Evolutionary conservation across 208 protist species (phyloP).

Genomic region (Acanthamoeba lenticulata): DNA sequence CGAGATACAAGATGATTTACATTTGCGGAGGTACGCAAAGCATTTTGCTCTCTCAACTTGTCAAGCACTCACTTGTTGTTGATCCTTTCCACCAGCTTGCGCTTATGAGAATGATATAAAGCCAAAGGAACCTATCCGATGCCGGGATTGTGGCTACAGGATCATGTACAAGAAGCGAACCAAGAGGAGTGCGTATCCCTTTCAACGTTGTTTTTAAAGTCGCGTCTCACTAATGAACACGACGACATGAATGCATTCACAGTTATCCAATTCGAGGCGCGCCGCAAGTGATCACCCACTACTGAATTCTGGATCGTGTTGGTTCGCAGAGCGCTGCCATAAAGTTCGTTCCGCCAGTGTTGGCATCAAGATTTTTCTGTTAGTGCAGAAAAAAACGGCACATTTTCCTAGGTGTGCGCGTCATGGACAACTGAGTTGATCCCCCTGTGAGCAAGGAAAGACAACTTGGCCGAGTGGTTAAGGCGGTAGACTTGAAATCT

Average conservation of each 20-base stretch:
- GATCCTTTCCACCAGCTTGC: conserved; percentile 51
- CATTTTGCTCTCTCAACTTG: not conserved
- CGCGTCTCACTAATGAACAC: not conserved
- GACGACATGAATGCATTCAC: not conserved
- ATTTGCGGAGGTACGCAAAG: not conserved
- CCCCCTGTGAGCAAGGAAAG: not conserved
- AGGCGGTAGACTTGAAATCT: conserved; percentile 23
- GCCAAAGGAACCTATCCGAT: conserved; percentile 73
- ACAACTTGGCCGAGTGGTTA: conserved; percentile 24
- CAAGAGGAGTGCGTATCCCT: conserved; percentile 60
- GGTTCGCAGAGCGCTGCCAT: not conserved
- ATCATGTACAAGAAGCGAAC: conserved; percentile 82
- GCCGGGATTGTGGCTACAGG: conserved; percentile 77
- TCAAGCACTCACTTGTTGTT: not conserved
- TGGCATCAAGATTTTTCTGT: not conserved
- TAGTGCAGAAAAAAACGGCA: not conserved
- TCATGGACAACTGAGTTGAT: not conserved
- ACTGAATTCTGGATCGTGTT: not conserved
- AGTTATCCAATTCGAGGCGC: conserved; percentile 28
- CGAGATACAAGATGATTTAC: not conserved
- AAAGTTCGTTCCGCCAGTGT: not conserved
- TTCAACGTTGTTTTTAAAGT: not conserved
- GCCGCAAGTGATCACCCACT: not conserved
- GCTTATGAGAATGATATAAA: conserved; percentile 74
- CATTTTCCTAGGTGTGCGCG: not conserved